Evolutionary conservation across 305 asterid species (phyloP), one percentile per base, ranked within the genome.

Genomic region (Fraxinus ornus): DNA sequence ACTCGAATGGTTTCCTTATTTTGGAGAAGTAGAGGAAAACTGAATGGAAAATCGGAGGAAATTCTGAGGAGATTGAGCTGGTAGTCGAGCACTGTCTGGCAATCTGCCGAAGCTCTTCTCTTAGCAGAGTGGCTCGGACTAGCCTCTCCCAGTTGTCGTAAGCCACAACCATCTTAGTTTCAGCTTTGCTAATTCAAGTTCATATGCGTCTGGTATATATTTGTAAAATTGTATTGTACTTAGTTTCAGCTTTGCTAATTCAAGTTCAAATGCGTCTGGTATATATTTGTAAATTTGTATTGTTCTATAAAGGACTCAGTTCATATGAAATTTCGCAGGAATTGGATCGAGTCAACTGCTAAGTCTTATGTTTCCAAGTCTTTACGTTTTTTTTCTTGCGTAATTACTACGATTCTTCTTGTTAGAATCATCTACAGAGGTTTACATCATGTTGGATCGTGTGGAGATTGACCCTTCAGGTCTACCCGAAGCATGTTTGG

Each of bases 1-100:
- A 85, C 1, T 91, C 78, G 79, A 86, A 89, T 62, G 84, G 74
- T 75, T 87, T 87, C 22, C 93, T 89, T 7, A 84, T 73, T 72
- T 86, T 72, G 78, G 86, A 79, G 49, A 83, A 79, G 78, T 89
- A 84, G 70, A 17, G 36, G 66, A 76, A 26, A 47, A 24, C 15
- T 17, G 41, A 4, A 26, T 22, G 52, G 55, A 71, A 71, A 36
- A 26, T 47, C 47, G 3, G 33, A 7, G 39, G 0, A 12, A 30
- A 55, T 19, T 24, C 10, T 0, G 70, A 24, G 24, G 81, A 79
- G 13, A 10, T 49, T 21, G 71, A 79, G 7, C 24, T 35, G 83
- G 60, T 0, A 33, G 3, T n/a, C 13, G 79, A 72, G 66, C 60
- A 71, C 12, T 30, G 15, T 33, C 73, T 68, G 83, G 60, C 49